Percentiles rank a stretch among this genome's conserved stretches.
These are phyloP conservation scores for Mortierella sp. DNA, from an alignment of 371 early-diverging fungal species.

Conservation along the genomic window DNA sequence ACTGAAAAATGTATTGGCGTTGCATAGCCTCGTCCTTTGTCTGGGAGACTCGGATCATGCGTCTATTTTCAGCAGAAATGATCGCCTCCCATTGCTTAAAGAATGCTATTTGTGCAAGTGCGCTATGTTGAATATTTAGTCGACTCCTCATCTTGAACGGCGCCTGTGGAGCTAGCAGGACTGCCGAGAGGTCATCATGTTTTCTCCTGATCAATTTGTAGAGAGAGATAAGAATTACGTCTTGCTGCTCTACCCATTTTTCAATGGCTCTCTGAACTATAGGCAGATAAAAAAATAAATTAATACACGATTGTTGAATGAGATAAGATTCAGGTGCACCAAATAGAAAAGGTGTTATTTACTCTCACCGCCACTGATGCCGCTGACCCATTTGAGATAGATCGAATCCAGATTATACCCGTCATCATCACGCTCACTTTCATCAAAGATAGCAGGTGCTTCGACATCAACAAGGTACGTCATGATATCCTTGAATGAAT, in stretches of 20 bases:
- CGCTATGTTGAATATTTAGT: conserved; percentile 16
- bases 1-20: conserved; percentile 17
- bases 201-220: conserved; percentile 28
- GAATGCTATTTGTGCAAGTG: conserved; percentile 49
- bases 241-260: conserved; percentile 44
- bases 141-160: conserved; percentile 38
- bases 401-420: conserved; percentile 28
- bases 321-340: neutral
- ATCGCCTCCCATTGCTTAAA: conserved; percentile 53
- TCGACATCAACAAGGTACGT: conserved; percentile 36
- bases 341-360: conserved; percentile 11
- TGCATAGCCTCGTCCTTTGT: conserved; percentile 27
- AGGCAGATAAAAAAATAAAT: neutral
- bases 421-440: conserved; percentile 34
- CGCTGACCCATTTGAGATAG: conserved; percentile 24
- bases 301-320: neutral
- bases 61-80: conserved; percentile 21
- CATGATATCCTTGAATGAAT: conserved; percentile 42
- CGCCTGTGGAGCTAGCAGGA: conserved; percentile 29
- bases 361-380: conserved; percentile 9
- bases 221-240: conserved; percentile 32
- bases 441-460: conserved; percentile 26
- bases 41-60: conserved; percentile 12
- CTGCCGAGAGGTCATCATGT: neutral
- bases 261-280: conserved; percentile 20